Evolutionary conservation across 495 filamentous ascomycete species (phyloP), one percentile per base, ranked within the genome.

Genomic region (Neurospora hispaniola): DNA sequence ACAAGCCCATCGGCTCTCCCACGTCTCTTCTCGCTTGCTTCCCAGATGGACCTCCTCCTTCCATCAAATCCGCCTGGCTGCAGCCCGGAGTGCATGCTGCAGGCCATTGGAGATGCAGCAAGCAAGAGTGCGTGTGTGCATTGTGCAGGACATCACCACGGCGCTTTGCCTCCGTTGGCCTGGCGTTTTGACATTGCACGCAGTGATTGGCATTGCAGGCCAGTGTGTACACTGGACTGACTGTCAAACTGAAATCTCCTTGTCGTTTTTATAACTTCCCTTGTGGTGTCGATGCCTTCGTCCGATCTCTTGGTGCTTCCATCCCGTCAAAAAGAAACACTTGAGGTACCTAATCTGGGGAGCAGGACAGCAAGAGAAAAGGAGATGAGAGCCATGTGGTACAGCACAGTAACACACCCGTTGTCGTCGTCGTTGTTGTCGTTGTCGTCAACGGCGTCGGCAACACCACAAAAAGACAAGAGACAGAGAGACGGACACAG

Each of bases 141-240:
- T n/a, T 54, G 46, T 54, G 46, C 46, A 54, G 46, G 46, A 54
- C 46, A 54, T 5, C 10, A 38, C 35, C 35, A 38, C 35, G 35
- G 46, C 20, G 46, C 46, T 54, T 54, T 54, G 20, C 46, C 46
- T 54, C 46, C 20, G 46, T 54, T 54, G 46, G 74, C 72, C 72
- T 71, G 74, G 72, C 74, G 74, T 75, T 74, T 74, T 69, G 71
- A 73, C 71, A 70, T 35, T 69, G 27, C 27, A 31, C 27, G 27
- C 27, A 31, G 27, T 31, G 71, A 38, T 38, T 38, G 35, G 66
- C 66, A 54, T 42, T 69, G 16, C 72, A 46, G 18, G 70, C n/a
- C 43, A 41, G 72, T 43, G n/a, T 12, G 11, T 38, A 38, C 35
- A 70, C 3, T 66, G 71, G 59, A 40, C 27, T 27, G 27, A 27